A percentile compares a stretch with the other conserved stretches of the same genome.
phyloP scores from a whole-genome alignment of 257 asterid species.

The Solanum appendiculatum region DNA sequence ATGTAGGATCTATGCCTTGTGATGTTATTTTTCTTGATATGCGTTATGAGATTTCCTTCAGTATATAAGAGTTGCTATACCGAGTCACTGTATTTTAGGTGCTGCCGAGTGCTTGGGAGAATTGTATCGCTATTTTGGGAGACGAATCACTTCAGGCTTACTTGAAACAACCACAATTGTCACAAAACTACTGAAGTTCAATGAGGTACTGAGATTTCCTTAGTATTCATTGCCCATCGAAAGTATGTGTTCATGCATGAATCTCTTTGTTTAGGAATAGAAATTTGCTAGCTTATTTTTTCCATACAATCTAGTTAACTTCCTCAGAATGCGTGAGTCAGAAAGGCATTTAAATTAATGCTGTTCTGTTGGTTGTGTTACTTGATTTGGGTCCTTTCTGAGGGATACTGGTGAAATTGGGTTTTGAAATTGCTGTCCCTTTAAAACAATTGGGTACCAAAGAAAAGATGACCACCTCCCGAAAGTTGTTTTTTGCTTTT shows the following conservation, averaged over 20 bases:
- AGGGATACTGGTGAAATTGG: not conserved
- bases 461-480: not conserved
- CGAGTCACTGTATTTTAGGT: conserved; percentile 32
- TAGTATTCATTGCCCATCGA: conserved; percentile 2
- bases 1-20: not conserved
- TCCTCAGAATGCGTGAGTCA: not conserved
- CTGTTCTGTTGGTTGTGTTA: not conserved
- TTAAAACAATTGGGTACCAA: not conserved
- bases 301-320: not conserved
- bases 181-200: conserved; percentile 63
- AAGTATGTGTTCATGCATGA: not conserved
- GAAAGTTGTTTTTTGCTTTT: not conserved
- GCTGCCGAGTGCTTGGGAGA: conserved; percentile 96
- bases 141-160: conserved; percentile 76
- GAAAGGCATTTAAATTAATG: not conserved
- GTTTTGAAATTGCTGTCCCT: not conserved
- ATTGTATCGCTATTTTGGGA: conserved; percentile 71
- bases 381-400: not conserved
- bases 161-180: conserved; percentile 79
- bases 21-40: not conserved
- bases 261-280: not conserved
- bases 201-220: conserved; percentile 49
- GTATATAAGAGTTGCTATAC: not conserved
- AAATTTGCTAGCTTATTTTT: not conserved
- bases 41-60: not conserved